These are phyloP conservation scores for Skeletonema grethae DNA, from an alignment of 108 stramenopile species.

Conservation along the genomic window DNA sequence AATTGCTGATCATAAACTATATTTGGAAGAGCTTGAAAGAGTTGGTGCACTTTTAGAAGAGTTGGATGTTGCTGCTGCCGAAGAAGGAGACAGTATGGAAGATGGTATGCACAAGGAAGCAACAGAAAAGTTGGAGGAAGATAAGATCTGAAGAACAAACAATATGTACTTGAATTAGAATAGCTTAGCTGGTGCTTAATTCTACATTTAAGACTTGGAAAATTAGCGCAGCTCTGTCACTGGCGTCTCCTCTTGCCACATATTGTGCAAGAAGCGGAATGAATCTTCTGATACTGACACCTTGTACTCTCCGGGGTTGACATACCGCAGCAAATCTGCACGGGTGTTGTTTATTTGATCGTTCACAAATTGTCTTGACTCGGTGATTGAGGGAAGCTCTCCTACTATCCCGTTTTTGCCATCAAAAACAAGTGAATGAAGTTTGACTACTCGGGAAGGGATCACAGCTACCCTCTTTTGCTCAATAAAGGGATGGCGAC, in stretches of 20 bases:
- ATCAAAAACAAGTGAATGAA: conserved; percentile 90
- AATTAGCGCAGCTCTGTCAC: conserved; percentile 64
- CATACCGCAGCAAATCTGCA: conserved; percentile 75
- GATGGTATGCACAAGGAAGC: conserved; percentile 46
- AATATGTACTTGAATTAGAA: background rate
- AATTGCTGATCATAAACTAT: conserved; percentile 51
- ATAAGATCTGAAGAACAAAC: conserved; percentile 5
- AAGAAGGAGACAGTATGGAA: conserved; percentile 19
- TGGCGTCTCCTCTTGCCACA: conserved; percentile 89
- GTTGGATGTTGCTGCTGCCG: conserved; percentile 7
- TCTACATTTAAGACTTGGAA: background rate
- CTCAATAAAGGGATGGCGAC: conserved; percentile 91
- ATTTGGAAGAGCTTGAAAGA: conserved; percentile 38
- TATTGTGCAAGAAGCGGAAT: conserved; percentile 81
- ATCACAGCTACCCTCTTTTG: conserved; percentile 84
- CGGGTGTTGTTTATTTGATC: conserved; percentile 67
- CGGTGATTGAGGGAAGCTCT: conserved; percentile 17
- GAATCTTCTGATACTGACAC: conserved; percentile 82
- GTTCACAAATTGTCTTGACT: conserved; percentile 55
- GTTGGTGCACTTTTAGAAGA: conserved; percentile 30
- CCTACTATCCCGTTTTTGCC: conserved; percentile 50
- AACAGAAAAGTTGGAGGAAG: conserved; percentile 1
- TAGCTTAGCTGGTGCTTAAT: background rate
- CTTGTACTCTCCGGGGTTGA: conserved; percentile 91
- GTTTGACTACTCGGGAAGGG: conserved; percentile 66